Conservation (phyloP, 2,329 filamentous ascomycete genomes). For the Alternaria sp. region DNA sequence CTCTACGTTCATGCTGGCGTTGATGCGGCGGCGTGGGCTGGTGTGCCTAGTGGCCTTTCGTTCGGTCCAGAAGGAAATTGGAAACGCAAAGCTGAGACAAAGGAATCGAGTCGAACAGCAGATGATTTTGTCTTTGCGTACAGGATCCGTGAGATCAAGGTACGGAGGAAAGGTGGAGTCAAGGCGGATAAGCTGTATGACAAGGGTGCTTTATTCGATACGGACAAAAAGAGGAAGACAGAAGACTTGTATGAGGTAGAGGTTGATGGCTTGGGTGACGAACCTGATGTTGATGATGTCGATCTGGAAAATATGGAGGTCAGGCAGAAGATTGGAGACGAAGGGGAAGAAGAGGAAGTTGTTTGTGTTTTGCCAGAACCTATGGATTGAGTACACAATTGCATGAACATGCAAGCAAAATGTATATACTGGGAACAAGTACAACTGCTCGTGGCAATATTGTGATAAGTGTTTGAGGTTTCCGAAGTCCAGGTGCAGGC, state of each 20-base stretch:
- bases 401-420: no score
- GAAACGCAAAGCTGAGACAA: no score
- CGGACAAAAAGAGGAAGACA: no score
- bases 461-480: not conserved
- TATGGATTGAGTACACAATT: no score
- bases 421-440: no score
- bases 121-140: no score
- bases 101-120: no score
- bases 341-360: not conserved
- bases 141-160: no score
- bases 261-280: constrained; percentile 3
- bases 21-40: constrained; percentile 14
- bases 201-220: no score
- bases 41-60: constrained; percentile 12
- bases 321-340: not conserved
- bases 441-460: not conserved
- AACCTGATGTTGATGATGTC: not conserved
- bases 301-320: not conserved
- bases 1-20: constrained; percentile 10
- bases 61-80: constrained; percentile 10
- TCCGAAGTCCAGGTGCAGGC: not conserved
- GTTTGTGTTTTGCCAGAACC: no score
- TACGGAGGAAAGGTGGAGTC: no score
- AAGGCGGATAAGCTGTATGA: no score
- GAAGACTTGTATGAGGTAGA: not conserved